phyloP scores from a whole-genome alignment of 2,329 filamentous ascomycete genomes.

The Dactylellina leptospora region DNA sequence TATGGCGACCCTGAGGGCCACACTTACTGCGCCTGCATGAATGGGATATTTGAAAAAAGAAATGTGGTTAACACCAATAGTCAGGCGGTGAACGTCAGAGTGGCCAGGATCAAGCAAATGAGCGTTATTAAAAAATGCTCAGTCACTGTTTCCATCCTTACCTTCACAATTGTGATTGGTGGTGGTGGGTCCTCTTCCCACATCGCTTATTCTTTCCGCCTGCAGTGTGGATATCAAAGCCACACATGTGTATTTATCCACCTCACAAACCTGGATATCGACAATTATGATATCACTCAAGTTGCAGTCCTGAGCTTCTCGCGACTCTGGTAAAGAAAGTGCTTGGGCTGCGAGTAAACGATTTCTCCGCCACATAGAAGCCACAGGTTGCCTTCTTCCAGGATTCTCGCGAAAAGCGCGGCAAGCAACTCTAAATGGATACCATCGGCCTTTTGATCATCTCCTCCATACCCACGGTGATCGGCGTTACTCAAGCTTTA shows the following conservation, averaged over 20 bases:
- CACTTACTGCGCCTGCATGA: too few species aligned
- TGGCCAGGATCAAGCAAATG: too few species aligned
- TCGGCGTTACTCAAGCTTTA: slow-evolving; percentile 49
- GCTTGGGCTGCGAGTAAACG: too few species aligned
- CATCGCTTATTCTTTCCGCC: slow-evolving; percentile 45
- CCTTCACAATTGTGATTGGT: slow-evolving; percentile 5
- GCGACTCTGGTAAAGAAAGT: too few species aligned
- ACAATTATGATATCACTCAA: slow-evolving; percentile 34
- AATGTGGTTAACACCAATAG: too few species aligned
- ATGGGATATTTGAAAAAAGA: too few species aligned
- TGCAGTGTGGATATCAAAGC: neutral
- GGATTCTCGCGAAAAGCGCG: neutral
- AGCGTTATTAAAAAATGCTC: too few species aligned
- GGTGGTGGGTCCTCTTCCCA: neutral
- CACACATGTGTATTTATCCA: slow-evolving; percentile 2
- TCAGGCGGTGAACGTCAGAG: too few species aligned
- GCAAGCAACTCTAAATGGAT: slow-evolving; percentile 32
- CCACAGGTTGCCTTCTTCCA: too few species aligned
- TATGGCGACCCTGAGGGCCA: too few species aligned
- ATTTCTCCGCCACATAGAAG: too few species aligned
- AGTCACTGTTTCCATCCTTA: too few species aligned
- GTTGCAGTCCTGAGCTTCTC: neutral
- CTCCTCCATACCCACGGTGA: slow-evolving; percentile 50
- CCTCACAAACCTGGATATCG: neutral
- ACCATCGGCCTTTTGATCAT: slow-evolving; percentile 42